These are phyloP conservation scores for Cytospora schulzeri DNA, from an alignment of 2,329 filamentous ascomycete species.

Conservation along the genomic window DNA sequence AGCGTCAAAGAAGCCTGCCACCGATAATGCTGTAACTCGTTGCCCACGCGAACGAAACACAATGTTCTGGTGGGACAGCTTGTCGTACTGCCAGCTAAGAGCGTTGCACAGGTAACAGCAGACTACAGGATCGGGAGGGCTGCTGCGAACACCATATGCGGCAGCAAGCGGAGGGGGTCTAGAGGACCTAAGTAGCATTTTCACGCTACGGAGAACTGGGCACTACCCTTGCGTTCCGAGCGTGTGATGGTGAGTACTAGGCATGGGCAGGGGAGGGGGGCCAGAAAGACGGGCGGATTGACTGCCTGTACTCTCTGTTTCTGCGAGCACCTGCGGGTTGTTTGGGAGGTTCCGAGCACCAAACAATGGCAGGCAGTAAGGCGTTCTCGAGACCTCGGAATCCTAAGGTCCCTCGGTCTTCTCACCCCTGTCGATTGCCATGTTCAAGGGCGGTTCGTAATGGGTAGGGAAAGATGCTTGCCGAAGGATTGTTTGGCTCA, in stretches of 20 bases:
- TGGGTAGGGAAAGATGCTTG: slow-evolving; percentile 28
- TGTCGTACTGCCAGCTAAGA: slow-evolving; percentile 49
- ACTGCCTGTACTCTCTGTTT: slow-evolving; percentile 18
- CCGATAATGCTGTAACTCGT: slow-evolving; percentile 32
- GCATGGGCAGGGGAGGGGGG: slow-evolving; percentile 10
- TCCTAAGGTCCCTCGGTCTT: not conserved
- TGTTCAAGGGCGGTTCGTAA: slow-evolving; percentile 10
- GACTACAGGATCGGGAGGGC: slow-evolving; percentile 44
- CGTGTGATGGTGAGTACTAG: slow-evolving; percentile 10
- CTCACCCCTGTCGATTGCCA: slow-evolving; percentile 17
- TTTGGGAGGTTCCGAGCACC: slow-evolving; percentile 7
- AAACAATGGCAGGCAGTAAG: slow-evolving; percentile 15
- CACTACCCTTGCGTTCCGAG: slow-evolving; percentile 26
- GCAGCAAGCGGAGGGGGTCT: slow-evolving; percentile 25
- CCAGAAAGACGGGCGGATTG: slow-evolving; percentile 10
- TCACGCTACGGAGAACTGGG: slow-evolving; percentile 23
- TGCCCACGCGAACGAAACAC: slow-evolving; percentile 32
- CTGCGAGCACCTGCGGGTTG: slow-evolving; percentile 13
- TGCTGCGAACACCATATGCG: slow-evolving; percentile 36
- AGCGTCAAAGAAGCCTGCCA: slow-evolving; percentile 30
- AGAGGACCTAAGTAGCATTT: slow-evolving; percentile 23
- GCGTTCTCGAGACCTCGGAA: slow-evolving; percentile 12
- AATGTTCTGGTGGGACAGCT: slow-evolving; percentile 29
- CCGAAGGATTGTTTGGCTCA: not conserved
- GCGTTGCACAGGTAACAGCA: slow-evolving; percentile 46